phyloP scores from a whole-genome alignment of 192 early-diverging fungal species.

The Mortierella hygrophila region DNA sequence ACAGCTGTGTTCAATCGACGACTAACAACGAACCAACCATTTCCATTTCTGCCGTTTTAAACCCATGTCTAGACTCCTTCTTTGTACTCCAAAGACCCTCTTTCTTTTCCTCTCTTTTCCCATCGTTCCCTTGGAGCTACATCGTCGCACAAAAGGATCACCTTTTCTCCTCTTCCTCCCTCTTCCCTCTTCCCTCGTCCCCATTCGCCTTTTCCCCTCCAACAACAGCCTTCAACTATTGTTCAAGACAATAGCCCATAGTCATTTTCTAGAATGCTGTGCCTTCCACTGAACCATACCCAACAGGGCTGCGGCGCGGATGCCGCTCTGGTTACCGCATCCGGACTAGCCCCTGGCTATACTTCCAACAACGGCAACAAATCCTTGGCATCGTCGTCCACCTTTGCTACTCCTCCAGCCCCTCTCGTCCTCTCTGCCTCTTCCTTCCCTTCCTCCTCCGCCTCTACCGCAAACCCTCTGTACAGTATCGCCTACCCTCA shows the following conservation, averaged over 20 bases:
- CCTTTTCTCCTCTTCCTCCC: neutral
- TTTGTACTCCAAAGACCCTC: neutral
- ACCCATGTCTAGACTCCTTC: neutral
- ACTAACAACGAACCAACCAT: neutral
- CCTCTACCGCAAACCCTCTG: neutral
- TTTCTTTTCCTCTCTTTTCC: neutral
- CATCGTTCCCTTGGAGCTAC: neutral
- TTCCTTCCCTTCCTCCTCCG: neutral
- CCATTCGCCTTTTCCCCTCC: neutral
- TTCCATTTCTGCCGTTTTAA: constrained; percentile 1
- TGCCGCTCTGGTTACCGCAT: neutral
- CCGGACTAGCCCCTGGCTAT: neutral
- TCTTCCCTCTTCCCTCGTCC: neutral
- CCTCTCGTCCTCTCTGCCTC: neutral
- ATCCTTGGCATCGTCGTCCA: neutral
- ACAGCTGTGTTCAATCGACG: neutral
- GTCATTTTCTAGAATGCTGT: neutral
- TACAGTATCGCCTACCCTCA: constrained; percentile 1
- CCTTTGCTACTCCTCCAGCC: neutral
- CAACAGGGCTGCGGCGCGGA: constrained; percentile 5
- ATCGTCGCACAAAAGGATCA: neutral
- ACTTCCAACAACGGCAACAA: neutral
- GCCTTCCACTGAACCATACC: neutral
- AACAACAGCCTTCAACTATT: neutral
- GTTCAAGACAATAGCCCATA: neutral